Base-by-base conservation (phyloP, 768 basidiomycete genomes). In the Myochromella boudieri region DNA sequence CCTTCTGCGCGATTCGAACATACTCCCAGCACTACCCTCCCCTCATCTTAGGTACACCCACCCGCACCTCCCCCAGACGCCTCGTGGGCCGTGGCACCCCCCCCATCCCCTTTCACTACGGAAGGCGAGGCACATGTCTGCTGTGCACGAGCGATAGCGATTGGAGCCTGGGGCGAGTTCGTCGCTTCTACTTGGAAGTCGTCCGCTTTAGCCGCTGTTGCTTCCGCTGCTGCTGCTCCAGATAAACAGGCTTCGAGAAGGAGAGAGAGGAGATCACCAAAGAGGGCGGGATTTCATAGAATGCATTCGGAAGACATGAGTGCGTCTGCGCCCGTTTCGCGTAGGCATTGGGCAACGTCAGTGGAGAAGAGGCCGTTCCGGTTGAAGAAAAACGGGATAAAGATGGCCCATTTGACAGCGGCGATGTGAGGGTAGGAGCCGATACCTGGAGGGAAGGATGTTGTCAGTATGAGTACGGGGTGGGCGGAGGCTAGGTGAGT, bases 231-330 rank as follows among this genome's bases (percentile, higher is more conserved):
- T n/a, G n/a, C n/a, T n/a, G n/a, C n/a, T n/a, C n/a, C n/a, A n/a
- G n/a, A n/a, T n/a, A n/a, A n/a, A n/a, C n/a, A n/a, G n/a, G n/a
- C n/a, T n/a, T n/a, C n/a, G n/a, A n/a, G n/a, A n/a, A n/a, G n/a
- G n/a, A n/a, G n/a, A n/a, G n/a, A n/a, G n/a, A n/a, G n/a, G n/a
- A n/a, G n/a, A n/a, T n/a, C n/a, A n/a, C 67, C 66, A 55, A 91
- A 97, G 10, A 97, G 61, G 0, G 92, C 84, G 0, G 91, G 87
- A 59, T 99, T 97, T 62, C 97, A 97, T 0, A 99, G 72, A 52
- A 95, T 85, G 0, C 91, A 95, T 68, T 97, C 97, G 1, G 95
- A 95, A 32, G 83, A 85, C 94, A 97, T 97, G 48, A 98, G 84
- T 0, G 83, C 95, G 58, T 97, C 93, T 5, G 83, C 87, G 11